These are phyloP conservation scores for Cladophialophora chaetospira DNA, from an alignment of 2,329 filamentous ascomycete genomes.

Conservation along the genomic window DNA sequence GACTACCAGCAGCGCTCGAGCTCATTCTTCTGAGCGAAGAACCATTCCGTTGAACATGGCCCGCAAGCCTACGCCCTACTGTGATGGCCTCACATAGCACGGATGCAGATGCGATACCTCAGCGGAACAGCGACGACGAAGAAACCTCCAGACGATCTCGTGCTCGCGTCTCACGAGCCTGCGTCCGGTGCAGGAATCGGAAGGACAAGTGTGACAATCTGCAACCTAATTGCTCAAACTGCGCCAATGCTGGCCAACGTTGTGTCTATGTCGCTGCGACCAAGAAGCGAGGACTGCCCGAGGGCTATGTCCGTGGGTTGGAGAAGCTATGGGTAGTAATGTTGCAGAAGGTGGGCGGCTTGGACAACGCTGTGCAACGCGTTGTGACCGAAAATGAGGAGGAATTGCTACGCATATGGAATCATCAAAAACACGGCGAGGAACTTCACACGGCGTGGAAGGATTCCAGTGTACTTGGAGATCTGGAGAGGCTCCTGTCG, in stretches of 20 bases:
- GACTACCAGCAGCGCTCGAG: no score
- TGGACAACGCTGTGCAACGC: slow-evolving; percentile 45
- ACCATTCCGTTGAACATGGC: slow-evolving; percentile 15
- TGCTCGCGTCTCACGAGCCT: slow-evolving; percentile 50
- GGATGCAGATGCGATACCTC: slow-evolving; percentile 5
- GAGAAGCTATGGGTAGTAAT: slow-evolving; percentile 51
- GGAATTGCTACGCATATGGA: slow-evolving; percentile 43
- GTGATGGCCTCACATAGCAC: slow-evolving; percentile 23
- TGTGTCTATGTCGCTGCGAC: slow-evolving; percentile 49
- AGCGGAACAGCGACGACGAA: slow-evolving; percentile 42
- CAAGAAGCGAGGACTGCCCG: slow-evolving; percentile 50
- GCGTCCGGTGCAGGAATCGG: slow-evolving; percentile 46
- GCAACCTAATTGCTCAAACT: slow-evolving; percentile 47
- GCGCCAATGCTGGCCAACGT: slow-evolving; percentile 42
- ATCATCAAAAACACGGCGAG: slow-evolving; percentile 44
- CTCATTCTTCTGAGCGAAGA: not conserved
- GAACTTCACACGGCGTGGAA: slow-evolving; percentile 49
- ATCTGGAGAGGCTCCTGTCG: slow-evolving; percentile 46
- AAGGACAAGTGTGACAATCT: slow-evolving; percentile 47
- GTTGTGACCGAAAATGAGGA: slow-evolving; percentile 41
- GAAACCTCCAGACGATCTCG: slow-evolving; percentile 42
- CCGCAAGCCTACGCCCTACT: slow-evolving; percentile 7
- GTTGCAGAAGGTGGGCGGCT: slow-evolving; percentile 47
- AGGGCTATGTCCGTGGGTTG: slow-evolving; percentile 50
- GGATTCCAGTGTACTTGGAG: slow-evolving; percentile 42